Evolutionary conservation across 2,329 filamentous ascomycete species (phyloP).

Genomic region (Lanzia echinophila): DNA sequence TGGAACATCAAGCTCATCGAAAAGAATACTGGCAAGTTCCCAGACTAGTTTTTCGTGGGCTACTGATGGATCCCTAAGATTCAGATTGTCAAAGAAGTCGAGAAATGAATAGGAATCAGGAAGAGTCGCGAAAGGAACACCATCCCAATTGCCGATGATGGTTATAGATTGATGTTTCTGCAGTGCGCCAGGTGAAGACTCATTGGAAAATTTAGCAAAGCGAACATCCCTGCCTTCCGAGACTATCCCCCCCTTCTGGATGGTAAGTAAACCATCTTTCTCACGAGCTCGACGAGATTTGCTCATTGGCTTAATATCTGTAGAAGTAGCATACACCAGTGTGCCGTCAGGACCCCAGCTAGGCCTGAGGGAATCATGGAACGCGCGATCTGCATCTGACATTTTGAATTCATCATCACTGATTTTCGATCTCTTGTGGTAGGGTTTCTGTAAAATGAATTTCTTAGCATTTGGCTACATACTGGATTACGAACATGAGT

Average conservation of each 20-base stretch:
- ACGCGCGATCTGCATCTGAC: constrained; percentile 55
- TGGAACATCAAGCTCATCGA: constrained; percentile 57
- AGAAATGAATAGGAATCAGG: constrained; percentile 41
- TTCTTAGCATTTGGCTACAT: constrained; percentile 41
- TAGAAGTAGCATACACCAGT: constrained; percentile 55
- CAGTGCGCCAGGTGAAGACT: constrained; percentile 51
- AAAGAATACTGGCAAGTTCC: constrained; percentile 80
- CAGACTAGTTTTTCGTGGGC: constrained; percentile 70
- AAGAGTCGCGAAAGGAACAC: constrained; percentile 53
- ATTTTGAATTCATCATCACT: constrained; percentile 56
- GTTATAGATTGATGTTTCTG: constrained; percentile 49
- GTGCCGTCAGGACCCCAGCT: constrained; percentile 72
- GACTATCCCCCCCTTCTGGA: constrained; percentile 51
- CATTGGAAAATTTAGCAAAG: constrained; percentile 55
- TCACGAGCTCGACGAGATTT: constrained; percentile 25
- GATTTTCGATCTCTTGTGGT: constrained; percentile 70
- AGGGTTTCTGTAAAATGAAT: constrained; percentile 64
- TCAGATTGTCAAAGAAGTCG: constrained; percentile 39
- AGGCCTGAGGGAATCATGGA: constrained; percentile 69
- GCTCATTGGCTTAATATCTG: constrained; percentile 30
- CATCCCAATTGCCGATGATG: constrained; percentile 45
- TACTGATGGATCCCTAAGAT: constrained; percentile 37
- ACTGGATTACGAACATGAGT: constrained; percentile 31
- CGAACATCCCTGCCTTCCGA: constrained; percentile 59
- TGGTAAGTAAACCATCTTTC: constrained; percentile 43